Evolutionary conservation across 2,329 filamentous ascomycete species (phyloP).

Genomic region (Cadophora sp.): DNA sequence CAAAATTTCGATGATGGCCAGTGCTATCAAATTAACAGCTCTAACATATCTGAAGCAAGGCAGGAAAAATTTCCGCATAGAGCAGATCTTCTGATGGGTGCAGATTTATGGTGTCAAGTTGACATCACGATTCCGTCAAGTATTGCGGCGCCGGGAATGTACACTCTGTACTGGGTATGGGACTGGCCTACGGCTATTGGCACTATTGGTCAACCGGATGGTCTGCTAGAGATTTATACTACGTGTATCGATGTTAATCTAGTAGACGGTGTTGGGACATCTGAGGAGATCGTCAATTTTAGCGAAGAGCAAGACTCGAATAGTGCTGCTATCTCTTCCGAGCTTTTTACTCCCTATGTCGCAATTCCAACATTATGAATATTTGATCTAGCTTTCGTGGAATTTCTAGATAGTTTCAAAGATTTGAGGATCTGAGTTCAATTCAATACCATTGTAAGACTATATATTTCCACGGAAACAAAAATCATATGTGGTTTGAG

Average conservation of each 20-base stretch:
- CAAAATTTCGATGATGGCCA: slow-evolving; percentile 89
- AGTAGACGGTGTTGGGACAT: slow-evolving; percentile 9
- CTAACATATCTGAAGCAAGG: slow-evolving; percentile 12
- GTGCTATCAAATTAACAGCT: slow-evolving; percentile 70
- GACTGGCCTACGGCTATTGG: slow-evolving; percentile 76
- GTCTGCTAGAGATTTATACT: slow-evolving; percentile 62
- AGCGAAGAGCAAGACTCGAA: slow-evolving; percentile 4
- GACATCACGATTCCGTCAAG: slow-evolving; percentile 77
- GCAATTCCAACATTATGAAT: slow-evolving; percentile 9
- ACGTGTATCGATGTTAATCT: slow-evolving; percentile 59
- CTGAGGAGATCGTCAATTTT: slow-evolving; percentile 5
- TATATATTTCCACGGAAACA: no score
- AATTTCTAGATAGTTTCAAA: no score
- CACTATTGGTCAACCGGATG: slow-evolving; percentile 33
- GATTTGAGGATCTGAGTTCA: no score
- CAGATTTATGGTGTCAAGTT: slow-evolving; percentile 67
- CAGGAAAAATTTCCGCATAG: slow-evolving; percentile 10
- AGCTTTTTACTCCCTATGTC: slow-evolving; percentile 5
- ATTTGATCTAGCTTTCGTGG: not conserved
- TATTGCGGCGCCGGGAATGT: slow-evolving; percentile 63
- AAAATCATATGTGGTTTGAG: no score
- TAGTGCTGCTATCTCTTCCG: slow-evolving; percentile 13
- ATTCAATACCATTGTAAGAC: no score
- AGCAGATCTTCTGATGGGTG: slow-evolving; percentile 6
- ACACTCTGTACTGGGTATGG: slow-evolving; percentile 96